Conservation (phyloP, 2,329 filamentous ascomycete species). For the Fusarium nurragi region DNA sequence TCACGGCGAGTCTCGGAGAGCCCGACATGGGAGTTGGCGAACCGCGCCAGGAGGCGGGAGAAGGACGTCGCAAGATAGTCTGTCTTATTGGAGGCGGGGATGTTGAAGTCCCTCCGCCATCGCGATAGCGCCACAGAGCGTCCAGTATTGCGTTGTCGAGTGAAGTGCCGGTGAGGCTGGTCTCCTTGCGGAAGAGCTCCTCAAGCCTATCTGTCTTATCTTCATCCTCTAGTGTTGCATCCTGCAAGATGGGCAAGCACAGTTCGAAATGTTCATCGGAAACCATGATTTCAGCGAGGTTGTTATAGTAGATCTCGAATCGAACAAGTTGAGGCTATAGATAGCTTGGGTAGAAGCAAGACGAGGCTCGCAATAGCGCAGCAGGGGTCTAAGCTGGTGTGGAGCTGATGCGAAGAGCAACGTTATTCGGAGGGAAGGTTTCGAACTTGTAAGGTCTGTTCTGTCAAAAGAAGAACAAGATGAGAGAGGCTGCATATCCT, state of each 20-base stretch:
- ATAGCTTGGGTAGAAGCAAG: slow-evolving; percentile 27
- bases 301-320: slow-evolving; percentile 15
- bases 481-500: slow-evolving; percentile 35
- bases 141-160: slow-evolving; percentile 93
- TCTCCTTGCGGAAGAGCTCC: slow-evolving; percentile 82
- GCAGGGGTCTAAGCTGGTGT: slow-evolving; percentile 28
- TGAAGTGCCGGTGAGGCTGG: slow-evolving; percentile 75
- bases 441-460: slow-evolving; percentile 8
- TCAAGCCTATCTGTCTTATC: slow-evolving; percentile 94
- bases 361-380: slow-evolving; percentile 22
- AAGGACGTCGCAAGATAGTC: slow-evolving; percentile 88
- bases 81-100: slow-evolving; percentile 89
- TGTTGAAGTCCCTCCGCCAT: slow-evolving; percentile 69
- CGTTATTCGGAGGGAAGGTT: slow-evolving; percentile 16
- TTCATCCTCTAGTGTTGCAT: slow-evolving; percentile 86
- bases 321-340: slow-evolving; percentile 20
- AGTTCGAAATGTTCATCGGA: slow-evolving; percentile 93
- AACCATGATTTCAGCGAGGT: slow-evolving; percentile 71
- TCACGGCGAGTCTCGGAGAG: slow-evolving; percentile 82
- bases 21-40: slow-evolving; percentile 82
- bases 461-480: slow-evolving; percentile 25
- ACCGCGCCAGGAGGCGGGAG: slow-evolving; percentile 92
- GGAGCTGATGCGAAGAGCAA: slow-evolving; percentile 22
- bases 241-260: slow-evolving; percentile 87
- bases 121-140: slow-evolving; percentile 86